Base-by-base conservation (phyloP, 495 filamentous ascomycete genomes). In the Podospora didyma region DNA sequence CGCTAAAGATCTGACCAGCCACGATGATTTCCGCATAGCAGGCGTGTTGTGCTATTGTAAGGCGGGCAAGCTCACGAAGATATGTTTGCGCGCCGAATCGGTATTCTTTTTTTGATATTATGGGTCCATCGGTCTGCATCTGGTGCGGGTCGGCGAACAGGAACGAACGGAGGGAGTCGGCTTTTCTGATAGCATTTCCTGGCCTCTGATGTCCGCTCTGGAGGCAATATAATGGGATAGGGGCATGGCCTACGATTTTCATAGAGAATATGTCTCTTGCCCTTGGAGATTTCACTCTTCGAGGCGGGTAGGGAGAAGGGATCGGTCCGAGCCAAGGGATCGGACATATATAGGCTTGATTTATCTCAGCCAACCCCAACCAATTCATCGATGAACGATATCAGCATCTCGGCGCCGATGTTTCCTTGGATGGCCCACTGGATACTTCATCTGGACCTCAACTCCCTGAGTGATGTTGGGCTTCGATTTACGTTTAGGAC, bases 21-120 rank as follows among this genome's bases (percentile, higher is more conserved):
- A 46, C 57, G 51, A 46, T 54, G 55, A 48, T 55, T 57, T 57
- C 47, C 47, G 37, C 55, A 46, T 39, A 46, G 16, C 19, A 51
- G 34, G 54, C 49, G 51, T 39, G 23, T 23, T 41, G 17, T 56
- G 53, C 19, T 39, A 35, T 20, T 63, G 48, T 47, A 58, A 26
- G 51, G 51, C 46, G 46, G 46, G 51, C 39, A 49, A 19, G 45
- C 26, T 61, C 12, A 61, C 58, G 62, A 64, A 53, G 54, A 46
- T 37, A 64, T 51, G 58, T 58, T 51, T 56, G 52, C 24, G 44
- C 9, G 41, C 48, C 49, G 51, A 23, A 12, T 54, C 57, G 39
- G 49, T 54, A 49, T 53, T 64, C 39, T 31, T 53, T 60, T 54
- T 31, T 53, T 60, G 57, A 58, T 56, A 56, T 58, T 55, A 61